These are phyloP conservation scores for Mastigamoeba balamuthi DNA, from an alignment of 78 protist species.

Conservation along the genomic window DNA sequence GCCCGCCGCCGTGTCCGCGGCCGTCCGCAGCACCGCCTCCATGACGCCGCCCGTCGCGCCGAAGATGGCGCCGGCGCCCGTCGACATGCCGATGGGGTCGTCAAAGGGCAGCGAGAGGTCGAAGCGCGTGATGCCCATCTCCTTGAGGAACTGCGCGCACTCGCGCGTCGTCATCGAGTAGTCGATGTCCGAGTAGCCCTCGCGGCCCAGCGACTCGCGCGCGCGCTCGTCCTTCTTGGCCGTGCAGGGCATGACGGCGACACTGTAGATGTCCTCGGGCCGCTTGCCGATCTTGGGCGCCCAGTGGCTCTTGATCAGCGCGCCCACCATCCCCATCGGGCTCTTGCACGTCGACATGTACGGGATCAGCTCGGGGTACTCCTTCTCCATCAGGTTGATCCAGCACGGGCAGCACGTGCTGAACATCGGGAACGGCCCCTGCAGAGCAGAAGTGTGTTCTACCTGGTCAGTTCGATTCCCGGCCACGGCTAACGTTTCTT, in stretches of 20 bases:
- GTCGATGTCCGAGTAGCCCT: slow-evolving; percentile 8
- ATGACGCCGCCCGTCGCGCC: slow-evolving; percentile 52
- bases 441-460: too few relatives aligned
- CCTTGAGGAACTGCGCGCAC: not conserved
- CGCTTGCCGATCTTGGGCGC: not conserved
- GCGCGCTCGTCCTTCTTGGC: slow-evolving; percentile 28
- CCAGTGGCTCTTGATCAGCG: not conserved
- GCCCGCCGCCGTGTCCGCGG: not conserved
- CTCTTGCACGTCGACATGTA: slow-evolving; percentile 1
- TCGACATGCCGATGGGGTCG: not conserved
- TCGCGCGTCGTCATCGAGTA: slow-evolving; percentile 31
- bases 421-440: slow-evolving; percentile 43
- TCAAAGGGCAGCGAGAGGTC: not conserved
- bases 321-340: slow-evolving; percentile 27
- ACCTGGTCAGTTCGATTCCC: too few relatives aligned
- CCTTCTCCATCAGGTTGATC: slow-evolving; percentile 12
- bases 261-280: not conserved
- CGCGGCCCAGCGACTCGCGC: not conserved
- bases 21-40: slow-evolving; percentile 50
- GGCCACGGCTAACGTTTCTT: too few relatives aligned
- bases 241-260: not conserved
- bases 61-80: slow-evolving; percentile 33
- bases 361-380: slow-evolving; percentile 30
- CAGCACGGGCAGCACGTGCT: slow-evolving; percentile 67
- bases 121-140: not conserved